Evolutionary conservation across 768 basidiomycete genomes (phyloP), one percentile per base, ranked within the genome.

Genomic region (Psilocybe sp.): DNA sequence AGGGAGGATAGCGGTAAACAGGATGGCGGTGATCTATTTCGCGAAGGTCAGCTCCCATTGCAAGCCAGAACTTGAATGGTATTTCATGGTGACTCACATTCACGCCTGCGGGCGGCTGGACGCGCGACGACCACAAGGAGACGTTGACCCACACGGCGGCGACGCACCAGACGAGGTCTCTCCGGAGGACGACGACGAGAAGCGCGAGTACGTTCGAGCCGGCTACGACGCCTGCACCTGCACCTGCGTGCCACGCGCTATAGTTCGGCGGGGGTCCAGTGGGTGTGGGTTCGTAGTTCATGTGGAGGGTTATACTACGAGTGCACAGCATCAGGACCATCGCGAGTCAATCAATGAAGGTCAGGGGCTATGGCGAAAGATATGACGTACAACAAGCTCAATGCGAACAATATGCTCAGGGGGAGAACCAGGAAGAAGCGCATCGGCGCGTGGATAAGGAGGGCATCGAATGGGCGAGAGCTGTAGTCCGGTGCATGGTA

Each of bases 361-460:
- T 13, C 12, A 38, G 6, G 10, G 16, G 50, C 40, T 10, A 41
- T 49, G n/a, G 18, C 28, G n/a, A 39, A 35, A 15, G 6, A 15
- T 15, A 5, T 9, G 32, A 53, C 82, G 69, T 49, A 89, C 81
- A 74, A 87, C 42, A 80, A 81, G 58, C 64, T 77, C 47, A 77
- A 60, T 0, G 79, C 75, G 52, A 91, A 84, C 50, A 87, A 68
- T 33, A 87, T 69, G 3, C 67, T 68, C 20, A 85, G 63, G 2
- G 81, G 79, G 2, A 85, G 62, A 23, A 76, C 66, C 36, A 79
- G 64, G 63, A 87, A 87, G 51, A 92, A 84, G 2, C 89, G 77
- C 46, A 96, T 72, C 0, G 95, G 95, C 0, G 89, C 88, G 57
- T 97, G 94, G 49, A 97, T 89, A 56, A 95, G 84, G 0, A 84